Base-by-base conservation (phyloP, 371 early-diverging fungal species). In the Lichtheimia hyalospora region DNA sequence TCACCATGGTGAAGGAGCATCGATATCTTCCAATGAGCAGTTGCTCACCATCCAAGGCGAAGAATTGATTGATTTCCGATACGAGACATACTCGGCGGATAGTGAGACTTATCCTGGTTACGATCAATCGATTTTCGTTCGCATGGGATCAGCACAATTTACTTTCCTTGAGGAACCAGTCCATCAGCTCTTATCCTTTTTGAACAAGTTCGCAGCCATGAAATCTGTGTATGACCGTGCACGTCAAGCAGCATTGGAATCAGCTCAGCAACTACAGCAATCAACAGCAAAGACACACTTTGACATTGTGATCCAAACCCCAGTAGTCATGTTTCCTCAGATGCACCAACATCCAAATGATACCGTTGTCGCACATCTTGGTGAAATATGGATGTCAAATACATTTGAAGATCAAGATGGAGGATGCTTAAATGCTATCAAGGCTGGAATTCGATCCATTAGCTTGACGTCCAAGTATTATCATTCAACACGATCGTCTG, bases 151-250 rank as follows among this genome's bases (percentile, higher is more conserved):
- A 0, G 83, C 93, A n/a, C 87, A 84, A 54, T 63, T 96, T 51
- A 76, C 67, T 7, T 91, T 90, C 62, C 64, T 86, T n/a, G 86
- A 89, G 51, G 69, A 81, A 5, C 82, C 89, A 18, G 70, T 89
- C 8, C 64, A 64, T 49, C 79, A 74, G 25, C 65, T 90, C 6
- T 69, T 87, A 58, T 68, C 62, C 3, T 95, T 84, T 61, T 74
- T 92, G 21, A 84, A 80, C 59, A 85, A 90, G 52, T 93, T 97
- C 79, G 89, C 92, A 0, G 84, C 87, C 41, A 94, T 97, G 95
- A 92, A 96, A 57, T 78, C 83, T 8, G 69, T 95, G 2, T 89
- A 93, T 64, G 97, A 97, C 50, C 78, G 87, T 10, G 99, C 97
- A 2, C 82, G 96, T 0, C 82, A 85, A 54, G 95, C 94, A 0